Evolutionary conservation across 371 early-diverging fungal species (phyloP).

Genomic region (Vairimorpha necatrix): DNA sequence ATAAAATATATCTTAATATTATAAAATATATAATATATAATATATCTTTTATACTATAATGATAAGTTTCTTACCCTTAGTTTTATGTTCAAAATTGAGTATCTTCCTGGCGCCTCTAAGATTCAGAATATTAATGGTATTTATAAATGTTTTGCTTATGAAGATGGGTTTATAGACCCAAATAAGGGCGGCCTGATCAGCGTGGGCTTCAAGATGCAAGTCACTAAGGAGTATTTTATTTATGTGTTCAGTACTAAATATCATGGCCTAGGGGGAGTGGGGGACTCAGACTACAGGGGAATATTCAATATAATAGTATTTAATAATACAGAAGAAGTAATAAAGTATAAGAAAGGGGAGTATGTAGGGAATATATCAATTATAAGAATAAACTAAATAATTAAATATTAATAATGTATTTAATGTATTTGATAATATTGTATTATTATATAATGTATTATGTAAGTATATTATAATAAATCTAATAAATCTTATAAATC

Average conservation of each 20-base stretch:
- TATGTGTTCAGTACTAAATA: constrained; percentile 21
- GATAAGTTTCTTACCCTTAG: too few species aligned
- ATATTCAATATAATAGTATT: constrained; percentile 53
- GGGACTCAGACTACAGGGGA: constrained; percentile 64
- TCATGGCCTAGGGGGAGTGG: constrained; percentile 57
- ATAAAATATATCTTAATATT: too few species aligned
- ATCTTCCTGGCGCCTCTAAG: background rate
- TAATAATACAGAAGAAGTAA: constrained; percentile 19
- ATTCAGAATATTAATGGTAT: constrained; percentile 13
- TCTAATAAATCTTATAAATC: too few species aligned
- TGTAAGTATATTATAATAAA: too few species aligned
- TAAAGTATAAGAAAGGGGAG: constrained; percentile 51
- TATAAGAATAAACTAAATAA: constrained; percentile 40
- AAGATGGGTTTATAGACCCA: constrained; percentile 21
- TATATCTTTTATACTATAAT: too few species aligned
- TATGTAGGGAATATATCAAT: constrained; percentile 52
- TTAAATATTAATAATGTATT: background rate
- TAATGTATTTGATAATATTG: too few species aligned
- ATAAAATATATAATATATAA: too few species aligned
- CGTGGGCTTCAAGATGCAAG: constrained; percentile 42
- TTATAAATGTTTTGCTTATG: constrained; percentile 39
- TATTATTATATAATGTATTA: too few species aligned
- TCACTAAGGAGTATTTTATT: constrained; percentile 31
- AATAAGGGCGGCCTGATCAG: constrained; percentile 11
- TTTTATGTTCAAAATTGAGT: constrained; percentile 15